Base-by-base conservation (phyloP, 345 rosid species). In the Salix viminalis region DNA sequence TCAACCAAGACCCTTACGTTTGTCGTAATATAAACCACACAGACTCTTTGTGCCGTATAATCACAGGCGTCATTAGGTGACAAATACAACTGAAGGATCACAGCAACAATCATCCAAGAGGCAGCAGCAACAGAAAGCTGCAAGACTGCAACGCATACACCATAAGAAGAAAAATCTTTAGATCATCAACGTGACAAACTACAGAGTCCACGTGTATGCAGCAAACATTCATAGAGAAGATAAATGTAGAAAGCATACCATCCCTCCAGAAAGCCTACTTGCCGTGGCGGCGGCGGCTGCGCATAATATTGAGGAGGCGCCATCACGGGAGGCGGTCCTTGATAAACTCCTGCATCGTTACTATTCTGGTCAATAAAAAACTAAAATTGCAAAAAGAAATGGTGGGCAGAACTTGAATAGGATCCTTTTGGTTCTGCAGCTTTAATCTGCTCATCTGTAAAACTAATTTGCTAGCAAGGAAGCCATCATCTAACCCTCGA, bases 61-160 rank as follows among this genome's bases (percentile, higher is more conserved):
- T 67, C 21, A 56, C 34, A 3, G 32, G 41, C 19, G n/a, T 71
- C 7, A 21, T 74, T 77, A 89, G 72, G 72, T 84, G 30, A 78
- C 24, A 61, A 85, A 82, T 28, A 85, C 24, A 14, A 89, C 71
- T 46, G 87, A 79, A 32, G 95, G 92, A 74, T 90, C 92, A 52
- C 92, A 91, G 84, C 97, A 92, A 71, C 95, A 90, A 21, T 88
- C 91, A 67, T 92, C 95, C 66, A 87, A 69, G 58, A 88, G 82
- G 72, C 97, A 90, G 75, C 93, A 92, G 76, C 95, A 90, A 80
- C 97, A 92, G 69, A 89, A 50, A 75, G 87, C 94, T 65, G 93
- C 92, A 71, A 92, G 88, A 52, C 95, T 90, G 86, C 75, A 78
- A 60, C 56, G 34, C 56, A 74, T 41, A 71, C 54, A 66, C n/a